Evolutionary conservation across 1,284 basidiomycete genomes (phyloP).

Genomic region (Ustilago curta): DNA sequence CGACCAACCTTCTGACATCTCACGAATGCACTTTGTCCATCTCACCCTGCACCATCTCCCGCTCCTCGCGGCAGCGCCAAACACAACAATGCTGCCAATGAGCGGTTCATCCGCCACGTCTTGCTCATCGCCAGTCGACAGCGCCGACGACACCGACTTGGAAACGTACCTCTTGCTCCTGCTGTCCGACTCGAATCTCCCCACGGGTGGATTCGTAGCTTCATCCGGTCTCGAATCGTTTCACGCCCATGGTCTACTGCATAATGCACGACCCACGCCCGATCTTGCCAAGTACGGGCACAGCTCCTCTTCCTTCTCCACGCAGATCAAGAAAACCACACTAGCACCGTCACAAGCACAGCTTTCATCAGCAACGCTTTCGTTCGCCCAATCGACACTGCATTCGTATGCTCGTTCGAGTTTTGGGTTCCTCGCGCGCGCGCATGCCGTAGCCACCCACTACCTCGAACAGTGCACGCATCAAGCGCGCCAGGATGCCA

Average conservation of each 20-base stretch:
- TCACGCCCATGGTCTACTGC: constrained; percentile 82
- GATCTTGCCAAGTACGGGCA: neutral
- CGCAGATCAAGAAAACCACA: neutral
- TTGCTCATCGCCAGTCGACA: neutral
- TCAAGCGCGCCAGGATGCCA: neutral
- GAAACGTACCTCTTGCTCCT: constrained; percentile 62
- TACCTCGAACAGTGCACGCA: constrained; percentile 20
- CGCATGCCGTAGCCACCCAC: constrained; percentile 24
- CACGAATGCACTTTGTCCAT: neutral
- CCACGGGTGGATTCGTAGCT: constrained; percentile 84
- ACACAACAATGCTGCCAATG: neutral
- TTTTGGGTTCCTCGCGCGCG: constrained; percentile 79
- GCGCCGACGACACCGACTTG: constrained; percentile 20
- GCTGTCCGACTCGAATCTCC: constrained; percentile 66
- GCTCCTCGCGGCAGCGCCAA: neutral
- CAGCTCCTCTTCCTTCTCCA: neutral
- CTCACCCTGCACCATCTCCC: neutral
- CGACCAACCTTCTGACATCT: neutral
- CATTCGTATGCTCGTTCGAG: constrained; percentile 80
- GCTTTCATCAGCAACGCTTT: constrained; percentile 54
- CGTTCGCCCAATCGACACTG: constrained; percentile 79
- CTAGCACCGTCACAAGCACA: constrained; percentile 44
- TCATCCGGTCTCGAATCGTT: constrained; percentile 93
- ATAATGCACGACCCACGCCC: constrained; percentile 14
- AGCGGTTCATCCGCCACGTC: neutral